These are phyloP conservation scores for Acacia pycnantha DNA, from an alignment of 331 rosid species.

Conservation along the genomic window DNA sequence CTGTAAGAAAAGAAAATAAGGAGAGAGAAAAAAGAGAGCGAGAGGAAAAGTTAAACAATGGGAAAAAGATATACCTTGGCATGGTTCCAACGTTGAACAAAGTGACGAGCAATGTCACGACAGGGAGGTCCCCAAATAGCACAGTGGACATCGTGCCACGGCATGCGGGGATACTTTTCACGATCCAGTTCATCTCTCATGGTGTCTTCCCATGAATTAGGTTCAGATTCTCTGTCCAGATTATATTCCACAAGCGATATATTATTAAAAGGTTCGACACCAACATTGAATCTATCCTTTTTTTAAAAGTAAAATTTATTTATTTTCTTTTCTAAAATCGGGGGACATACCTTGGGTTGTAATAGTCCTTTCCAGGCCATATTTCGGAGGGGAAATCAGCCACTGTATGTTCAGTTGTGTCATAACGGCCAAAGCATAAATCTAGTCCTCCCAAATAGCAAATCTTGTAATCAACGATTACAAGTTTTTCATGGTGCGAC, in stretches of 20 bases:
- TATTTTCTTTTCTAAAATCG: neutral
- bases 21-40: neutral
- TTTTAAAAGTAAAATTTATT: constrained; percentile 8
- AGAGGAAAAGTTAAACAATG: neutral
- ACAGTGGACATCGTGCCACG: constrained; percentile 99
- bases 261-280: constrained; percentile 2
- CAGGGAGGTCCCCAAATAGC: constrained; percentile 99
- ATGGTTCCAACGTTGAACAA: constrained; percentile 99
- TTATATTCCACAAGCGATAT: constrained; percentile 11
- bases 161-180: constrained; percentile 93
- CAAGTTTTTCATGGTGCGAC: constrained; percentile 99
- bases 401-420: constrained; percentile 87
- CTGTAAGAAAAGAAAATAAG: constrained; percentile 25
- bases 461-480: constrained; percentile 87
- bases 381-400: constrained; percentile 75
- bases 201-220: constrained; percentile 98
- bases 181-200: constrained; percentile 97
- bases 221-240: constrained; percentile 86
- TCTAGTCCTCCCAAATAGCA: constrained; percentile 97
- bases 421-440: constrained; percentile 98
- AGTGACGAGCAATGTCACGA: constrained; percentile 95
- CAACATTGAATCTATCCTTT: neutral
- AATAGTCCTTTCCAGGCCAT: constrained; percentile 99
- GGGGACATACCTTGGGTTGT: constrained; percentile 81
- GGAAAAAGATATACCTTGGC: constrained; percentile 63